A percentile compares a stretch with the other conserved stretches of the same genome.
phyloP scores from a whole-genome alignment of 2,329 filamentous ascomycete genomes.

The Fusarium mundagurra region DNA sequence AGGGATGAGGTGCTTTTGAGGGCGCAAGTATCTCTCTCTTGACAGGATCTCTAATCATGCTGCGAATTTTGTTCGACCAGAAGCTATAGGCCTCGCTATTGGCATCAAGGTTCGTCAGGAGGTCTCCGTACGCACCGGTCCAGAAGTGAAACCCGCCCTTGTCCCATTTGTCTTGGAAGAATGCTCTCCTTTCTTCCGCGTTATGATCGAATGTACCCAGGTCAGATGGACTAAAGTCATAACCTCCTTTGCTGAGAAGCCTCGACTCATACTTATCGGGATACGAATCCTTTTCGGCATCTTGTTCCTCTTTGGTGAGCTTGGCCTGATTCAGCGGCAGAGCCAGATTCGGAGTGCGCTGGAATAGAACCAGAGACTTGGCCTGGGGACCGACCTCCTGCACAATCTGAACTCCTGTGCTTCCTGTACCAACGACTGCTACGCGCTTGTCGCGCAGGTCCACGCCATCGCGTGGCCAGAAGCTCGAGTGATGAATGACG shows the following conservation, averaged over 20 bases:
- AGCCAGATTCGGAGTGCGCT: not conserved
- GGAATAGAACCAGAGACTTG: not conserved
- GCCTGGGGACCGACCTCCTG: not conserved
- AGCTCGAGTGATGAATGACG: no score
- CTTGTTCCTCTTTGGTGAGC: no score
- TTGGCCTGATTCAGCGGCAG: not conserved
- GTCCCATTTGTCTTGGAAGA: constrained; percentile 43
- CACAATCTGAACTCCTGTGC: not conserved
- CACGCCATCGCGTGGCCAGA: no score
- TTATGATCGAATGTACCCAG: not conserved
- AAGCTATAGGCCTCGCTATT: constrained; percentile 60
- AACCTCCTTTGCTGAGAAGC: not conserved
- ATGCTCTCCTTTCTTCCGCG: not conserved
- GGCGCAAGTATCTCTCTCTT: not conserved
- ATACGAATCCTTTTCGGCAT: no score
- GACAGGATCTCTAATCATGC: constrained; percentile 45
- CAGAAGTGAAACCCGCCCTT: constrained; percentile 59
- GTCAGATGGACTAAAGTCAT: not conserved
- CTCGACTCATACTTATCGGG: not conserved
- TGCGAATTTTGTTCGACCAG: constrained; percentile 56
- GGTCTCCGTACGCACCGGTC: constrained; percentile 57
- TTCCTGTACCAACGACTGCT: not conserved
- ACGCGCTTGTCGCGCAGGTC: not conserved
- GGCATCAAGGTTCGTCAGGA: constrained; percentile 51
- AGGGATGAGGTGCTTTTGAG: not conserved